Base-by-base conservation (phyloP, 2,329 filamentous ascomycete species). In the Fusarium sp. region DNA sequence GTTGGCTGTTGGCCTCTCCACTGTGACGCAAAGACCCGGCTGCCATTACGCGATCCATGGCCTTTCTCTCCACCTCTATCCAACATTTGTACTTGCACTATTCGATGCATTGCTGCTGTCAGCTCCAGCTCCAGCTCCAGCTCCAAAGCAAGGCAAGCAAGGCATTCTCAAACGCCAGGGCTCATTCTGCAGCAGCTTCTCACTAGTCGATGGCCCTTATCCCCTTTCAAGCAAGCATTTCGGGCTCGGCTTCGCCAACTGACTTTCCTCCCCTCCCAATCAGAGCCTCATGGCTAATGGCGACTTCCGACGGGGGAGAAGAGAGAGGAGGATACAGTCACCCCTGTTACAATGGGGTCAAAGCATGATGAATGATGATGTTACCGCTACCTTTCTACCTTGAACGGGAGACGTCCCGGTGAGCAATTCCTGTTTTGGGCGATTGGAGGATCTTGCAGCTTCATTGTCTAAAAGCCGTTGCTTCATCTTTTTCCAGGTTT, bases 281-380 rank as follows among this genome's bases (percentile, higher is more conserved):
- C 27, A 29, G 47, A 54, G 47, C 47, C 47, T 54, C 47, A 31
- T 54, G 27, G 47, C 47, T 54, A 20, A 54, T 71, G 34, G 34
- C 42, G 27, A 29, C 37, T 50, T 42, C 35, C 50, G 35, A 62
- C 45, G 38, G 54, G 40, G 37, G 5, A 18, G 35, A 27, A 18
- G 16, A 50, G 66, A 62, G 66, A 27, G 27, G 66, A 62, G 61
- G 42, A 70, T 67, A 69, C 29, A 27, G 50, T 40, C 61, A 72
- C 66, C 38, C 47, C 64, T 24, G 56, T 62, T 59, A 50, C 62
- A 66, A 74, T 69, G 67, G 45, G 34, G 34, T 59, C 20, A 50
- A 45, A 61, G 65, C 69, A 70, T 69, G 71, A 74, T 74, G 68
- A 66, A 64, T 42, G 64, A 72, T 69, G 68, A 74, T 74, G 71